phyloP scores from a whole-genome alignment of 495 filamentous ascomycete genomes.

The Tetracladium marchalianum region DNA sequence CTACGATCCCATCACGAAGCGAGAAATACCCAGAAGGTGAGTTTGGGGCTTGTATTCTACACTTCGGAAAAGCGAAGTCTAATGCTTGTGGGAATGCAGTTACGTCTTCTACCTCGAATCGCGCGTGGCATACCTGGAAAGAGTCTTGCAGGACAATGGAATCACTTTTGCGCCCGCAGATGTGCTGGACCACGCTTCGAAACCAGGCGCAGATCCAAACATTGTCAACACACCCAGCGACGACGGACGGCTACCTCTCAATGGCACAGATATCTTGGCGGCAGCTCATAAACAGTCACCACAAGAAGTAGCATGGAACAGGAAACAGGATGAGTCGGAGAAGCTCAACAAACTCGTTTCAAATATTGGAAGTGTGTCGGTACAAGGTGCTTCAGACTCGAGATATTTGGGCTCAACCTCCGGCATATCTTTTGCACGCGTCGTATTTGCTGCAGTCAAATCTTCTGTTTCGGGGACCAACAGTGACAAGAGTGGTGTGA shows the following conservation, averaged over 20 bases:
- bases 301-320: conserved; percentile 29
- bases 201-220: conserved; percentile 35
- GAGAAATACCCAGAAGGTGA: conserved; percentile 77
- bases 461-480: conserved; percentile 59
- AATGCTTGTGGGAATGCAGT: conserved; percentile 30
- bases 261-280: conserved; percentile 11
- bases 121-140: conserved; percentile 72
- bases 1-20: conserved; percentile 91
- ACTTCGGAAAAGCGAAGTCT: not conserved
- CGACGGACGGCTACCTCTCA: conserved; percentile 18
- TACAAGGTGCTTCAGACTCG: conserved; percentile 64
- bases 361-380: conserved; percentile 68
- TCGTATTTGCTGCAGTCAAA: conserved; percentile 91
- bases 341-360: conserved; percentile 64
- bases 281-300: conserved; percentile 13
- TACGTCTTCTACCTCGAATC: conserved; percentile 94
- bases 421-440: conserved; percentile 87
- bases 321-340: conserved; percentile 46
- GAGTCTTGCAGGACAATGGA: conserved; percentile 56
- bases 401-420: conserved; percentile 79
- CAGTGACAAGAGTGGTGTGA: conserved; percentile 32
- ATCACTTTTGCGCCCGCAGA: conserved; percentile 66
- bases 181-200: conserved; percentile 63
- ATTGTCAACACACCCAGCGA: conserved; percentile 31
- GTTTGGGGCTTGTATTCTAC: conserved; percentile 15